These are phyloP conservation scores for Pyrenophora seminiperda DNA, from an alignment of 2,329 filamentous ascomycete genomes.

Conservation along the genomic window DNA sequence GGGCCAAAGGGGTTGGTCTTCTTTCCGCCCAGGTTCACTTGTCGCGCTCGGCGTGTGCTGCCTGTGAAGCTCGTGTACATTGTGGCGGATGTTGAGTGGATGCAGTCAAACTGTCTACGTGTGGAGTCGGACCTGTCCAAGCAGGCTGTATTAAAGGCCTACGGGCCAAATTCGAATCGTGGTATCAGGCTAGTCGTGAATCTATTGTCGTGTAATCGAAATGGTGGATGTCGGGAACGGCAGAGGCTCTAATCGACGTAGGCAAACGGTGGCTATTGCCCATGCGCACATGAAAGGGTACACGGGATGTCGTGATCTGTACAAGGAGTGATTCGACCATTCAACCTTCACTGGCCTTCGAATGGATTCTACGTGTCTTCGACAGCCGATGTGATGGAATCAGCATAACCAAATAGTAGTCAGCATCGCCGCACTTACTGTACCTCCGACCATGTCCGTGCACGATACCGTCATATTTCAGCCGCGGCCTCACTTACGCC, in stretches of 20 bases:
- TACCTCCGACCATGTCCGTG: conserved; percentile 12
- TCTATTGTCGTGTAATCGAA: conserved; percentile 4
- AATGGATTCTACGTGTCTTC: conserved; percentile 13
- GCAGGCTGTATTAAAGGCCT: not conserved
- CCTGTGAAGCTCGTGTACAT: conserved; percentile 97
- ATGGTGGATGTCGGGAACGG: conserved; percentile 5
- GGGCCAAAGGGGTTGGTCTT: conserved; percentile 76
- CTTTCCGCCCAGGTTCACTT: conserved; percentile 92
- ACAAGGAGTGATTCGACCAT: not conserved
- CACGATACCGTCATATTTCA: conserved; percentile 9
- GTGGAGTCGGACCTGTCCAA: not conserved
- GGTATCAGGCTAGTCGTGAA: conserved; percentile 10
- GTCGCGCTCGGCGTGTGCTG: conserved; percentile 79
- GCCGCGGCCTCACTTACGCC: too few relatives aligned
- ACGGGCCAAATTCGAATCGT: too few relatives aligned
- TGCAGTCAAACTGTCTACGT: not conserved
- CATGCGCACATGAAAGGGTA: not conserved
- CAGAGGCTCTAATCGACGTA: conserved; percentile 2
- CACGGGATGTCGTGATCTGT: conserved; percentile 1
- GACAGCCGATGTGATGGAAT: conserved; percentile 2
- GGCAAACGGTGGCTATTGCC: not conserved
- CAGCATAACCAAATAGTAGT: conserved; percentile 11
- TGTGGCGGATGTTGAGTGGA: conserved; percentile 17
- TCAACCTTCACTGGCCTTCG: conserved; percentile 7
- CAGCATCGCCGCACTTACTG: conserved; percentile 14